Evolutionary conservation across 805 yeast genomes (phyloP), one percentile per base, ranked within the genome.

Genomic region (Teunomyces cretensis): DNA sequence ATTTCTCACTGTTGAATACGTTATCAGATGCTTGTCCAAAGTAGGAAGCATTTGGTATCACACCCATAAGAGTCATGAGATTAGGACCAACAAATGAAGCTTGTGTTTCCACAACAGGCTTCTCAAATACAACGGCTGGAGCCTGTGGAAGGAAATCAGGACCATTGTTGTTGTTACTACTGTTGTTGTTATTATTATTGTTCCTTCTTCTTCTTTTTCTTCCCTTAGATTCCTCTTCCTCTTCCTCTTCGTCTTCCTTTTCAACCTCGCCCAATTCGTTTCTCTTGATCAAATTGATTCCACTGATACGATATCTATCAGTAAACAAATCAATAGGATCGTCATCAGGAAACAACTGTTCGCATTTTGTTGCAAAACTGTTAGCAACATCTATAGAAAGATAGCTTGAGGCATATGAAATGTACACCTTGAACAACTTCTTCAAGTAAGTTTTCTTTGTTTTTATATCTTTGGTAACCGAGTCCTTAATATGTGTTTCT

Each of bases 341-440:
- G 26, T 78, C 84, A 4, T 80, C 77, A 0, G 91, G 87, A 61
- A 88, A 90, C 30, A 75, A 64, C 48, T 80, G 83, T 27, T 75
- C 67, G 62, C 76, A 90, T 49, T 95, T 76, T 45, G 71, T 74
- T 50, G 87, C 90, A 38, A 92, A 74, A 41, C 79, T 74, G 39
- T 76, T 68, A 5, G 90, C 81, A 11, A 87, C 84, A 37, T 79
- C 76, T 16, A 87, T 64, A 52, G 85, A 90, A 30, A 92, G 88
- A 58, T 78, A 83, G 43, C 76, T 76, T 1, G 85, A 72, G 50
- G 91, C 95, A 58, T 83, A 84, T 41, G 75, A 70, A 39, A 87
- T 76, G 65, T 85, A 87, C 37, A 75, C 62, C 39, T 61, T 65
- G 42, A 67, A 62, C 35, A 72, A 57, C 38, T 55, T 61, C 43